A percentile compares a stretch with the other conserved stretches of the same genome.
Conservation (phyloP, 1,284 basidiomycete genomes). For the Heterobasidion irregulare region DNA sequence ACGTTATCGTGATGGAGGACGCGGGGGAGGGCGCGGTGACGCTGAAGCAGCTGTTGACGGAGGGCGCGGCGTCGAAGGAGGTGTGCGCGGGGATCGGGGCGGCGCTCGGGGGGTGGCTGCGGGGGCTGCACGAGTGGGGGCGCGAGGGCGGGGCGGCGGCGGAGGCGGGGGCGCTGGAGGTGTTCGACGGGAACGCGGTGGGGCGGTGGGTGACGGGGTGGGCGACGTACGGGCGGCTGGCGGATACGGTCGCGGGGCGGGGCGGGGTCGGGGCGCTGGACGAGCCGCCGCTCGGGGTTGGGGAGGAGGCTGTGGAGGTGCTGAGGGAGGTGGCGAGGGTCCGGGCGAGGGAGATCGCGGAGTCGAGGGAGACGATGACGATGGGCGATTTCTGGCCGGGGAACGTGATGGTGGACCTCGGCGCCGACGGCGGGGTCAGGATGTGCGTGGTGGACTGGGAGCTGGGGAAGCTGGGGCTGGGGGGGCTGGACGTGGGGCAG, state of each 20-base stretch:
- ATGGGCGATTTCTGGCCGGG: conserved; percentile 68
- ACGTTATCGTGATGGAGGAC: conserved; percentile 55
- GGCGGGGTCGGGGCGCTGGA: conserved; percentile 23
- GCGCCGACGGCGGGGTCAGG: conserved; percentile 22
- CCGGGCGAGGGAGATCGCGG: conserved; percentile 25
- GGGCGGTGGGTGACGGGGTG: conserved; percentile 34
- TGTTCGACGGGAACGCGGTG: conserved; percentile 31
- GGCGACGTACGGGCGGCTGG: conserved; percentile 40
- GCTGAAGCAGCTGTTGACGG: conserved; percentile 41
- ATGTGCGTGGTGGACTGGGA: conserved; percentile 58
- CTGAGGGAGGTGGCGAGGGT: conserved; percentile 27
- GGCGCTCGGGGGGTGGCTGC: conserved; percentile 43
- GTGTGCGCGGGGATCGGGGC: conserved; percentile 30
- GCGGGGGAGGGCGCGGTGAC: conserved; percentile 31
- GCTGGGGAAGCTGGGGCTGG: conserved; percentile 38
- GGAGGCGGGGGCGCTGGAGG: conserved; percentile 11
- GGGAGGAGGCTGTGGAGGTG: conserved; percentile 25
- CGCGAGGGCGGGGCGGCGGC: conserved; percentile 18
- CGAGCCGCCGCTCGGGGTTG: conserved; percentile 31
- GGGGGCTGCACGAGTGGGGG: conserved; percentile 36
- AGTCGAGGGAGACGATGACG: conserved; percentile 23
- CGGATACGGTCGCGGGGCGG: conserved; percentile 31
- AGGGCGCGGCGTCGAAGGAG: conserved; percentile 18
- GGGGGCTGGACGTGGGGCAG: conserved; percentile 49
- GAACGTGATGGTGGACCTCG: conserved; percentile 37